Percentiles rank a stretch among this genome's conserved stretches.
Evolutionary conservation across 208 protist species (phyloP).

Genomic region (Wallacemonas sp.): DNA sequence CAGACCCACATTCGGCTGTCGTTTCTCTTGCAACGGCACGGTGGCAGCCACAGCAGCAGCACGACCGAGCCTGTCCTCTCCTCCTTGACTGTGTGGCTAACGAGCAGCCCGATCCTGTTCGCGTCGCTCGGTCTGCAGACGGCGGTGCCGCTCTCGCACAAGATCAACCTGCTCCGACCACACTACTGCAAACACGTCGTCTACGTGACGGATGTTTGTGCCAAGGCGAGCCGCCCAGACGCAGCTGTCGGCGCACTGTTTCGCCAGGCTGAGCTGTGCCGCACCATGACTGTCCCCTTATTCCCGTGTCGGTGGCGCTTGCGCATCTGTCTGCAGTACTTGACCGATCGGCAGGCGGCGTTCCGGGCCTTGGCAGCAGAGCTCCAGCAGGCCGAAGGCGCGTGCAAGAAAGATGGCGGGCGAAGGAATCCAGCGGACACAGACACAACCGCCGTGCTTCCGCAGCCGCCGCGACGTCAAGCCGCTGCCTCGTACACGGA

Average conservation of each 20-base stretch:
- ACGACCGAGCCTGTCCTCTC: slow-evolving; percentile 26
- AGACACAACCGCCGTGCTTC: no score
- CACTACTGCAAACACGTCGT: slow-evolving; percentile 34
- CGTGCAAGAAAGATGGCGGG: no score
- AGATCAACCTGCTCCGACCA: slow-evolving; percentile 39
- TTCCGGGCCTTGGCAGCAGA: not conserved
- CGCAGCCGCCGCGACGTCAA: no score
- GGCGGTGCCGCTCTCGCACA: slow-evolving; percentile 27
- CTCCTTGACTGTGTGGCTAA: slow-evolving; percentile 32
- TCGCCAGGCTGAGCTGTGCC: slow-evolving; percentile 22
- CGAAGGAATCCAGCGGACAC: no score
- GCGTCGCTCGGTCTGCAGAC: slow-evolving; percentile 31
- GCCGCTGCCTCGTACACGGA: no score
- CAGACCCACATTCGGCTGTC: slow-evolving; percentile 40
- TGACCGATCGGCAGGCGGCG: slow-evolving; percentile 15
- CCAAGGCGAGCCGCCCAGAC: slow-evolving; percentile 1
- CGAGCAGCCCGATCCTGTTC: slow-evolving; percentile 34
- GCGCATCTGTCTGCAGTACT: slow-evolving; percentile 27
- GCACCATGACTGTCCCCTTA: slow-evolving; percentile 5
- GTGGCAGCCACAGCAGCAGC: no score
- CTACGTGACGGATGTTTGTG: slow-evolving; percentile 32
- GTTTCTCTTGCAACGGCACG: slow-evolving; percentile 25
- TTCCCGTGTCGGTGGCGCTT: slow-evolving; percentile 31
- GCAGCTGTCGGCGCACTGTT: slow-evolving; percentile 20
- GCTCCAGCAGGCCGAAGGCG: not conserved